Percentiles rank a stretch among this genome's conserved stretches.
These are phyloP conservation scores for Cladosporium sp. DNA, from an alignment of 2,329 filamentous ascomycete genomes.

Conservation along the genomic window DNA sequence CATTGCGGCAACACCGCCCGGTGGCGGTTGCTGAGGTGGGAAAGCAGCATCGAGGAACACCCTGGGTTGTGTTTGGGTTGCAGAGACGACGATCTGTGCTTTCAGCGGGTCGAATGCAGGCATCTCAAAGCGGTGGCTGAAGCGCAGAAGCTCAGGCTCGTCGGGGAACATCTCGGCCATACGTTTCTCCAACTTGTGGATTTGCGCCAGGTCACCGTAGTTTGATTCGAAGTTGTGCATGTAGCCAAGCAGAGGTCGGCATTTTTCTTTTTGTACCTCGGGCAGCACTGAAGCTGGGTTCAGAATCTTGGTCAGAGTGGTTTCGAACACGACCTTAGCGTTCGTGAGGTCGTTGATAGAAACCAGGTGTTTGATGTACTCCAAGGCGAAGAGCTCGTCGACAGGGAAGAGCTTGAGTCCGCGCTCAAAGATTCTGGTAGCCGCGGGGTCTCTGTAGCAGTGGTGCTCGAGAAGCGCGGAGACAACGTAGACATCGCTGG, in stretches of 20 bases:
- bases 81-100: slow-evolving; percentile 79
- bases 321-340: slow-evolving; percentile 93
- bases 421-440: slow-evolving; percentile 92
- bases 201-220: slow-evolving; percentile 87
- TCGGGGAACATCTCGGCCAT: slow-evolving; percentile 94
- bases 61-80: slow-evolving; percentile 65
- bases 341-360: slow-evolving; percentile 86
- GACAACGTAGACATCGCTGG: slow-evolving; percentile 91
- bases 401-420: slow-evolving; percentile 91
- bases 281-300: slow-evolving; percentile 61
- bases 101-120: slow-evolving; percentile 73
- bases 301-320: slow-evolving; percentile 72
- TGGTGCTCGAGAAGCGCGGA: slow-evolving; percentile 91
- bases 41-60: slow-evolving; percentile 10
- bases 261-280: slow-evolving; percentile 47
- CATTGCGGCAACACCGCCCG: slow-evolving; percentile 3
- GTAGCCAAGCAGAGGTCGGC: slow-evolving; percentile 82
- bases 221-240: slow-evolving; percentile 95
- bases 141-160: slow-evolving; percentile 71
- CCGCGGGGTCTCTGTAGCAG: slow-evolving; percentile 90
- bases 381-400: slow-evolving; percentile 87
- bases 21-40: slow-evolving; percentile 7
- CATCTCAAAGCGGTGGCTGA: slow-evolving; percentile 69
- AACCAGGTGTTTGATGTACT: slow-evolving; percentile 93
- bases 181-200: slow-evolving; percentile 83